Evolutionary conservation across 2,329 filamentous ascomycete genomes (phyloP).

Genomic region (Balansia obtecta): DNA sequence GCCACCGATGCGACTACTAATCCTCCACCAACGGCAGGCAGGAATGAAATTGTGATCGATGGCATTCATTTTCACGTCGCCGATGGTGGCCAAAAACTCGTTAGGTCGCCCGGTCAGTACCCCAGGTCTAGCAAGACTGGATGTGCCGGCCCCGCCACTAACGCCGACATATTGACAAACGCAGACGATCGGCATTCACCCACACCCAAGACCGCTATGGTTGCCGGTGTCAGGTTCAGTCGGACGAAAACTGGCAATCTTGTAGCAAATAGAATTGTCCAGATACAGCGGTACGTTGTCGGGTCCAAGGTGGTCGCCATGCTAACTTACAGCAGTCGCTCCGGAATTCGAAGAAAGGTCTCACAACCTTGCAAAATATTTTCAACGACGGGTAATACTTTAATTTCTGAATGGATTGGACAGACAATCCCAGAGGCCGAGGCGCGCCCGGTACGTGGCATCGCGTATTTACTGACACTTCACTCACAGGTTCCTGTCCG

Average conservation of each 20-base stretch:
- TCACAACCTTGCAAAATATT: constrained; percentile 63
- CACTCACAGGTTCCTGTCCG: constrained; percentile 61
- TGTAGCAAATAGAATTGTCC: constrained; percentile 62
- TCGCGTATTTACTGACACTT: constrained; percentile 31
- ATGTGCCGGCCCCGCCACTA: background rate
- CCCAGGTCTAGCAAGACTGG: background rate
- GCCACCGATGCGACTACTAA: constrained; percentile 12
- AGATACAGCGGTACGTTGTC: constrained; percentile 58
- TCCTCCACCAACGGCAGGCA: constrained; percentile 17
- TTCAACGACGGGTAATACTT: constrained; percentile 54
- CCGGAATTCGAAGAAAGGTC: constrained; percentile 51
- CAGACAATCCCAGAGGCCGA: constrained; percentile 10
- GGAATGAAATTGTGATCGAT: constrained; percentile 54
- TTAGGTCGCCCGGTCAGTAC: constrained; percentile 53
- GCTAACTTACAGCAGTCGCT: constrained; percentile 33
- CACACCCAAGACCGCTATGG: constrained; percentile 57
- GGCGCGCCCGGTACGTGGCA: constrained; percentile 23
- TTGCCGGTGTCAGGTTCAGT: constrained; percentile 72
- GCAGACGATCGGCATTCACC: constrained; percentile 40
- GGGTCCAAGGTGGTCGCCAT: constrained; percentile 11
- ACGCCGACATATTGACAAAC: background rate
- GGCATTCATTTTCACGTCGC: constrained; percentile 63
- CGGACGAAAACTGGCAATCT: constrained; percentile 83
- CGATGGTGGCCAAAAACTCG: constrained; percentile 71
- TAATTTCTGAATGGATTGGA: constrained; percentile 21